Evolutionary conservation across 331 rosid species (phyloP).

Genomic region (Spiraea crenata): DNA sequence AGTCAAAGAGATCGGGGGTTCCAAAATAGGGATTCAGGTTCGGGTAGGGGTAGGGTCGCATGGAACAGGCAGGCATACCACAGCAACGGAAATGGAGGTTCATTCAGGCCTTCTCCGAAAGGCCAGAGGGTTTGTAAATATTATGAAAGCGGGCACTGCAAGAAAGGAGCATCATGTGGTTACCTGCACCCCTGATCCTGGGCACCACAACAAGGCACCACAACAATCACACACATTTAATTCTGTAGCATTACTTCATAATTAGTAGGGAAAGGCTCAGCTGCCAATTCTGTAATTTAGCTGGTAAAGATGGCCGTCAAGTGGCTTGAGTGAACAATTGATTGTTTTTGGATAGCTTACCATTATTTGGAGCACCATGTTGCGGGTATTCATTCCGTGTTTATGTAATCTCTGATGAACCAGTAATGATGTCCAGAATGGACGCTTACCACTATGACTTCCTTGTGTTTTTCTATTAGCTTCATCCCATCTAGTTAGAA

Average conservation of each 20-base stretch:
- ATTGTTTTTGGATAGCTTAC: constrained; percentile 26
- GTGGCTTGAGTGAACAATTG: constrained; percentile 38
- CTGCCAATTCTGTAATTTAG: constrained; percentile 68
- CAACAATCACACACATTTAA: constrained; percentile 40
- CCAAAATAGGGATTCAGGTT: constrained; percentile 54
- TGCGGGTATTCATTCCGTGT: constrained; percentile 4
- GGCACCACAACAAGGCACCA: constrained; percentile 34
- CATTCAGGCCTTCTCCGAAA: constrained; percentile 51
- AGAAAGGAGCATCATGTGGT: constrained; percentile 68
- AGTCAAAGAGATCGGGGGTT: constrained; percentile 54
- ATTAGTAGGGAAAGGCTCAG: constrained; percentile 32
- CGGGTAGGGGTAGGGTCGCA: constrained; percentile 47
- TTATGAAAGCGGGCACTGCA: constrained; percentile 76
- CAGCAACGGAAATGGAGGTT: constrained; percentile 51
- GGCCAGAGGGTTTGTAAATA: constrained; percentile 94
- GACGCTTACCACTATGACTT: background rate
- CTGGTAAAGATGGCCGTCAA: constrained; percentile 52
- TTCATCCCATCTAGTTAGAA: no score
- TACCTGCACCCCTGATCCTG: constrained; percentile 75
- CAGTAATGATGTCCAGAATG: constrained; percentile 11
- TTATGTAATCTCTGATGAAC: background rate
- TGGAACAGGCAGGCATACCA: constrained; percentile 57
- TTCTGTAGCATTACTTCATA: constrained; percentile 56
- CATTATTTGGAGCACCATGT: constrained; percentile 3
- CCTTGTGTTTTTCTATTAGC: background rate